Evolutionary conservation across 2,329 filamentous ascomycete species (phyloP).

Genomic region (Claviceps lovelessii): DNA sequence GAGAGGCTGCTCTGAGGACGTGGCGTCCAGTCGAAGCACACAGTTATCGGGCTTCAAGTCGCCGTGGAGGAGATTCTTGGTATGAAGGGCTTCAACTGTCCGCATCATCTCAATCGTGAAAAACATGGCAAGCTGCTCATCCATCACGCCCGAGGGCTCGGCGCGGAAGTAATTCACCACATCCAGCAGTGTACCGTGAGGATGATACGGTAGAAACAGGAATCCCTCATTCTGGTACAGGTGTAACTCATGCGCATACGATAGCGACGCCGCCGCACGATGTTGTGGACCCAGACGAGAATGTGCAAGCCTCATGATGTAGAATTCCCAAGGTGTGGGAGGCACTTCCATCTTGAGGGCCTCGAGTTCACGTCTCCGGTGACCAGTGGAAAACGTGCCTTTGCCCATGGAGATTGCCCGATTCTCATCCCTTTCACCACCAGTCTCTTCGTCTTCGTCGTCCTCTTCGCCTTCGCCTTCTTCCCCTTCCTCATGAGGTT

Average conservation of each 20-base stretch:
- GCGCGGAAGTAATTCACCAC: conserved; percentile 74
- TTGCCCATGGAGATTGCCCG: conserved; percentile 42
- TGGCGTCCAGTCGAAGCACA: conserved; percentile 61
- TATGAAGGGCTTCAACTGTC: conserved; percentile 75
- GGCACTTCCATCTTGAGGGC: conserved; percentile 92
- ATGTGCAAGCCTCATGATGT: conserved; percentile 78
- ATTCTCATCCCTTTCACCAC: conserved; percentile 24
- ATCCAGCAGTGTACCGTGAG: conserved; percentile 87
- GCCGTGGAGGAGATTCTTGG: conserved; percentile 69
- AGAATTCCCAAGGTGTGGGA: conserved; percentile 85
- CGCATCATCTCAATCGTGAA: conserved; percentile 84
- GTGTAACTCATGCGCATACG: conserved; percentile 79
- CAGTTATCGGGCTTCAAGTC: conserved; percentile 96
- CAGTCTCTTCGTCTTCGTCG: conserved; percentile 22
- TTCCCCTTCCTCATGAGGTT: conserved; percentile 26
- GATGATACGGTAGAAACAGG: conserved; percentile 72
- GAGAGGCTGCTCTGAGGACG: conserved; percentile 31
- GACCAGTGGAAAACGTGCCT: conserved; percentile 40
- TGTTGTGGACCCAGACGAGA: conserved; percentile 56
- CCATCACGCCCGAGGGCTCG: conserved; percentile 62
- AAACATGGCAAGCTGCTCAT: conserved; percentile 88
- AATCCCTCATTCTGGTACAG: conserved; percentile 84
- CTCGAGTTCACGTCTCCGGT: conserved; percentile 48
- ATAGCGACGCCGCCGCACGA: conserved; percentile 62
- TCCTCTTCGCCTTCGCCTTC: conserved; percentile 13